phyloP scores from a whole-genome alignment of 1,284 basidiomycete species.

The Trichosporon sp. region DNA sequence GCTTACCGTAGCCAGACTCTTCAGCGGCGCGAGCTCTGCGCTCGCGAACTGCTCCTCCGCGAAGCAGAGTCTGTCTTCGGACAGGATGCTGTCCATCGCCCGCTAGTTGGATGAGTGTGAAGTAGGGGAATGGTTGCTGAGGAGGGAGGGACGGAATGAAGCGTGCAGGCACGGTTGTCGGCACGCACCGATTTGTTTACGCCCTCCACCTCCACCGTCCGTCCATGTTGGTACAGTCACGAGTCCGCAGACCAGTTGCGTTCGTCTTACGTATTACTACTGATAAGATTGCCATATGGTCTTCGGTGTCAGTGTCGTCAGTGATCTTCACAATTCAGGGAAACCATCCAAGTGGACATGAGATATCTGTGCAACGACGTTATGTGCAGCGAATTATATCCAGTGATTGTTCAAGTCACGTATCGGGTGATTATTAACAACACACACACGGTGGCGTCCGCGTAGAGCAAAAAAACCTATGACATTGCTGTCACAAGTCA shows the following conservation, averaged over 20 bases:
- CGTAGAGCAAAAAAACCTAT: not conserved
- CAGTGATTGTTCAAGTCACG: constrained; percentile 1
- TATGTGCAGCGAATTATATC: not conserved
- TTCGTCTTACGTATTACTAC: no score
- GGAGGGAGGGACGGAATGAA: not conserved
- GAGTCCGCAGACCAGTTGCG: no score
- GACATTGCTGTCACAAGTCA: not conserved
- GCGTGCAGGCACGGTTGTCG: not conserved
- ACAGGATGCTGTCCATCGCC: constrained; percentile 1
- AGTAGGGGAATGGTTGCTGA: not conserved
- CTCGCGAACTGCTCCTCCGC: not conserved
- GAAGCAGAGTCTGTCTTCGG: constrained; percentile 3
- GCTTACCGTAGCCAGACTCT: constrained; percentile 8
- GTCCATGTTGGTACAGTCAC: no score
- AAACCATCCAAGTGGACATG: not conserved
- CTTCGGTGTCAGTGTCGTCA: not conserved
- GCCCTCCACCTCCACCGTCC: not conserved
- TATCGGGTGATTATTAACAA: not conserved
- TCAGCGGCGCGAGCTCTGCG: not conserved
- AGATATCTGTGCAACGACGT: not conserved
- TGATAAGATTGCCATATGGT: not conserved
- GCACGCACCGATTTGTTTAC: not conserved
- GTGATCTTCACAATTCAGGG: not conserved
- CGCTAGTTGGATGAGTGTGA: not conserved
- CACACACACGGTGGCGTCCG: not conserved